phyloP scores from a whole-genome alignment of 106 monocot species.

The Acorus calamus region DNA sequence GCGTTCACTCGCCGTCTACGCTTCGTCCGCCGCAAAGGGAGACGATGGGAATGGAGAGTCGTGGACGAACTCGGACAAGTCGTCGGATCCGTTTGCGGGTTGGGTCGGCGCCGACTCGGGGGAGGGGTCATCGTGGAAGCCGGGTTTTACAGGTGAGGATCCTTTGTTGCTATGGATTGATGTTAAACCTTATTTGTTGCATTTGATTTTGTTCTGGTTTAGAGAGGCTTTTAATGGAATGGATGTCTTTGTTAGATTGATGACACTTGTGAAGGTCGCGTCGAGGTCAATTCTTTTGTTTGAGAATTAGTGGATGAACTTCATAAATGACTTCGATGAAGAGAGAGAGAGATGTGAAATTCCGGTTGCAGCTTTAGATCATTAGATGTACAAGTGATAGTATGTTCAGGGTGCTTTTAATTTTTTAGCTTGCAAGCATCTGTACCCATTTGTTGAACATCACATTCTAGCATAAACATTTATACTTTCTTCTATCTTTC shows the following conservation, averaged over 20 bases:
- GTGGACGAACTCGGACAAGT: neutral
- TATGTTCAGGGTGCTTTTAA: too few species aligned
- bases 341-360: too few species aligned
- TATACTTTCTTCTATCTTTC: too few species aligned
- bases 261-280: too few species aligned
- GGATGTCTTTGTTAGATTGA: neutral
- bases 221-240: neutral
- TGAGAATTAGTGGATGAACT: too few species aligned
- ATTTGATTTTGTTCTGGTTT: neutral
- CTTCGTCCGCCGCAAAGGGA: neutral
- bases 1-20: neutral
- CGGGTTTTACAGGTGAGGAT: neutral
- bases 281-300: too few species aligned
- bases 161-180: neutral
- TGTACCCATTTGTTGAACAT: too few species aligned
- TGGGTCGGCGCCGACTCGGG: neutral
- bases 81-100: constrained; percentile 6
- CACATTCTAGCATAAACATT: too few species aligned
- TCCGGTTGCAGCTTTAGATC: too few species aligned
- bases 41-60: neutral
- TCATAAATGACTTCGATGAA: too few species aligned
- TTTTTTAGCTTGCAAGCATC: too few species aligned
- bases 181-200: neutral
- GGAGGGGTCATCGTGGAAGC: neutral
- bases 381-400: too few species aligned